phyloP scores from a whole-genome alignment of 257 asterid genomes.

The Scutellaria minor region DNA sequence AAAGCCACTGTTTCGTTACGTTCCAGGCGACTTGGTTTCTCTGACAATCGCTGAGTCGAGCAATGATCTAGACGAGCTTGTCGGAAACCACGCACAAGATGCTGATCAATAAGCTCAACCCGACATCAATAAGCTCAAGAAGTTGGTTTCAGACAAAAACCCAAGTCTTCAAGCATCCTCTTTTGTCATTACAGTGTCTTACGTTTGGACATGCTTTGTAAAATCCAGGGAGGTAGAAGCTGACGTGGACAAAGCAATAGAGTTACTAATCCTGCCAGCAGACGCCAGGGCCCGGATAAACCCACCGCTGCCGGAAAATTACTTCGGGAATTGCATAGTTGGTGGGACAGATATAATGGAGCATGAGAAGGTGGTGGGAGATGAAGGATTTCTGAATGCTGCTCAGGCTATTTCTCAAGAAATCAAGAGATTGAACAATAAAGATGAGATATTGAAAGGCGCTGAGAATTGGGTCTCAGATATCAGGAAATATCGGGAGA shows the following conservation, averaged over 20 bases:
- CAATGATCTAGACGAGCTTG: constrained; percentile 34
- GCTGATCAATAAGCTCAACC: constrained; percentile 37
- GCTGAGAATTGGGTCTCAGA: constrained; percentile 36
- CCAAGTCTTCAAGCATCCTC: constrained; percentile 30
- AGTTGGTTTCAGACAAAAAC: constrained; percentile 13
- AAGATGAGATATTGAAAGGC: constrained; percentile 18
- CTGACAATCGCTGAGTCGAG: constrained; percentile 36
- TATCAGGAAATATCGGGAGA: neutral
- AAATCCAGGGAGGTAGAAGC: constrained; percentile 33
- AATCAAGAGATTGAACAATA: constrained; percentile 26
- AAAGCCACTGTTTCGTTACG: constrained; percentile 7
- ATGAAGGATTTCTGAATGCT: constrained; percentile 36
- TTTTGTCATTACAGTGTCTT: constrained; percentile 36
- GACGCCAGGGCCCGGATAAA: constrained; percentile 35
- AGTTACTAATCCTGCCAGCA: constrained; percentile 31
- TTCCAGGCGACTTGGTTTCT: constrained; percentile 8
- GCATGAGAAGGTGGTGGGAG: constrained; percentile 31
- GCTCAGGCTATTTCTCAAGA: constrained; percentile 37
- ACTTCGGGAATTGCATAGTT: constrained; percentile 44
- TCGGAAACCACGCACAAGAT: constrained; percentile 37
- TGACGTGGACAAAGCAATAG: neutral
- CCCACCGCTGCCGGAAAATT: constrained; percentile 31
- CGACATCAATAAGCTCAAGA: constrained; percentile 38
- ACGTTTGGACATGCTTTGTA: constrained; percentile 40
- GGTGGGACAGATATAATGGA: neutral